A percentile compares a stretch with the other conserved stretches of the same genome.
These are phyloP conservation scores for Coprinopsis sp. DNA, from an alignment of 768 basidiomycete species.

Conservation along the genomic window DNA sequence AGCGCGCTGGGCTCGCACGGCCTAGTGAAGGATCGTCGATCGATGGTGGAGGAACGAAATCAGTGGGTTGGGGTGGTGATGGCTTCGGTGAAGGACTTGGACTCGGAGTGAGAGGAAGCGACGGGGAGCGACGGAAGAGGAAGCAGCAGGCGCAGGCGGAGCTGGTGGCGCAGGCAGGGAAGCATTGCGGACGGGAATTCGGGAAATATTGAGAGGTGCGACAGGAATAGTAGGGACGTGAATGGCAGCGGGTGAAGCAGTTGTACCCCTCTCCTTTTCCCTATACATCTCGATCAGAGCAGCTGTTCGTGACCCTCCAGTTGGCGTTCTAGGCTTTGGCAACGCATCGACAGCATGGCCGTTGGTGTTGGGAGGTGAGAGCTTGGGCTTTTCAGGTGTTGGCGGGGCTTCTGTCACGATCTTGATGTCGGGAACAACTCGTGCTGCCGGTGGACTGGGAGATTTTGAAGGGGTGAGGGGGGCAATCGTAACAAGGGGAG, in stretches of 20 bases:
- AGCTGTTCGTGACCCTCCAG: slow-evolving; percentile 51
- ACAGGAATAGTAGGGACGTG: slow-evolving; percentile 19
- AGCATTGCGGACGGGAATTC: slow-evolving; percentile 35
- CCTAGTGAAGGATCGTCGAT: slow-evolving; percentile 50
- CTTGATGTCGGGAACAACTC: slow-evolving; percentile 13
- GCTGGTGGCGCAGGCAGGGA: slow-evolving; percentile 16
- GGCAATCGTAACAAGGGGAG: slow-evolving; percentile 17
- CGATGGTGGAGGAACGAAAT: slow-evolving; percentile 29
- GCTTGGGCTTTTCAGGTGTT: slow-evolving; percentile 10
- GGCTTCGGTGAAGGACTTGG: slow-evolving; percentile 23
- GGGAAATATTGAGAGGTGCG: slow-evolving; percentile 34
- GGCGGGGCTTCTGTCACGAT: slow-evolving; percentile 13
- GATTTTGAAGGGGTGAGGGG: slow-evolving; percentile 15
- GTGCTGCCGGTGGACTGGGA: slow-evolving; percentile 10
- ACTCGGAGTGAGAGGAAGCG: slow-evolving; percentile 21
- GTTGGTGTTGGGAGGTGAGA: slow-evolving; percentile 13
- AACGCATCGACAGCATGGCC: neutral
- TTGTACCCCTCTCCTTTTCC: slow-evolving; percentile 54
- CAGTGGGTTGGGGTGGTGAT: slow-evolving; percentile 11
- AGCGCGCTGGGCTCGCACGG: slow-evolving; percentile 63
- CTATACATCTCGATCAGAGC: slow-evolving; percentile 85
- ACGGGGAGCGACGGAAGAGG: no score
- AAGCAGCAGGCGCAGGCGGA: slow-evolving; percentile 11
- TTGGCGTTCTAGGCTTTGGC: slow-evolving; percentile 1
- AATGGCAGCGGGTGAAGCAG: slow-evolving; percentile 18